Percentiles rank a stretch among this genome's conserved stretches.
Evolutionary conservation across 75 land plant species (phyloP).

Genomic region (Cupressus sempervirens): DNA sequence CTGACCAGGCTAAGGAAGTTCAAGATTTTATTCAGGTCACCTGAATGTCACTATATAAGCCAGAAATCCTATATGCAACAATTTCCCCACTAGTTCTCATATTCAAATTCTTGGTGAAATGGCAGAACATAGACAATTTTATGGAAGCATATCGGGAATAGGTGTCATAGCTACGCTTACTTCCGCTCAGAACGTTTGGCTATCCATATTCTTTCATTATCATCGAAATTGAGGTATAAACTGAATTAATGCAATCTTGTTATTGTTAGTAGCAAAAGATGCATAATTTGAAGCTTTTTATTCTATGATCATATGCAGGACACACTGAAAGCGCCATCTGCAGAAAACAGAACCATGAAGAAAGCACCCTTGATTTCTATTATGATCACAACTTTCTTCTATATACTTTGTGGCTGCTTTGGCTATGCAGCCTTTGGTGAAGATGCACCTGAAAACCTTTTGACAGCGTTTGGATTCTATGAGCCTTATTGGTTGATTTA

Average conservation of each 20-base stretch:
- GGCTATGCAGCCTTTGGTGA: conserved; percentile 22
- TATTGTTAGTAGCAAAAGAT: background rate
- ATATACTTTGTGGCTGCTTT: conserved; percentile 4
- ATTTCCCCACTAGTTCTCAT: background rate
- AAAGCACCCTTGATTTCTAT: conserved; percentile 13
- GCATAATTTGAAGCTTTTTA: background rate
- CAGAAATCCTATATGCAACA: background rate
- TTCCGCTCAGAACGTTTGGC: conserved; percentile 24
- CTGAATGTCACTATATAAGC: background rate
- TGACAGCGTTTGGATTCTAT: conserved; percentile 22
- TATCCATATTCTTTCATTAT: conserved; percentile 18
- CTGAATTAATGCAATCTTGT: background rate
- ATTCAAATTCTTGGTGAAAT: background rate
- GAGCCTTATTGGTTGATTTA: conserved; percentile 24
- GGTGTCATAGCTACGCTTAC: background rate
- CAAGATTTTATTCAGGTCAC: background rate
- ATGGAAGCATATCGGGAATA: conserved; percentile 7
- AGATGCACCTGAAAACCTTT: conserved; percentile 19
- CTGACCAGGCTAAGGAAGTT: background rate
- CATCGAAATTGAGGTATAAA: conserved; percentile 20
- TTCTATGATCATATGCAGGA: conserved; percentile 9
- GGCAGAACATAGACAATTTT: conserved; percentile 2
- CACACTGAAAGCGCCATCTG: conserved; percentile 19
- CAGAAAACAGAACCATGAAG: conserved; percentile 24
- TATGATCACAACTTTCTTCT: conserved; percentile 9